Conservation (phyloP, 225 moss, liverwort and hornwort species). For the Pseudoscleropodium purum region DNA sequence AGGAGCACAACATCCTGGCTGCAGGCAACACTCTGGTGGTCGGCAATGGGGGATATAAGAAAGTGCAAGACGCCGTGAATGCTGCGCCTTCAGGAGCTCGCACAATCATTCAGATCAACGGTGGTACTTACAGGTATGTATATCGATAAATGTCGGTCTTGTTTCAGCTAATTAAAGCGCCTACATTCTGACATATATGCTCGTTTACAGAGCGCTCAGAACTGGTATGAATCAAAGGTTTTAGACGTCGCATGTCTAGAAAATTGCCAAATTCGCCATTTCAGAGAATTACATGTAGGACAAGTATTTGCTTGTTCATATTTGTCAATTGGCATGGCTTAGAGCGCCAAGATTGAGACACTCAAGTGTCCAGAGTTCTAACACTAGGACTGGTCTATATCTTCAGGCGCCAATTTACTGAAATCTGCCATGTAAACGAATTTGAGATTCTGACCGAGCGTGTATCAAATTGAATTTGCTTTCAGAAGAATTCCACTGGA, state of each 20-base stretch:
- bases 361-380: not conserved
- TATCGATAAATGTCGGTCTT: not conserved
- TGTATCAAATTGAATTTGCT: not conserved
- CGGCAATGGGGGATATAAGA: conserved; percentile 1
- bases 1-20: not conserved
- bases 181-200: not conserved
- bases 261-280: not conserved
- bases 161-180: not conserved
- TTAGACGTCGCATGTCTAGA: not conserved
- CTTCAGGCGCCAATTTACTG: not conserved
- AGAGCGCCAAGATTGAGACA: not conserved
- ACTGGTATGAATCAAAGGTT: not conserved
- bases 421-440: not conserved
- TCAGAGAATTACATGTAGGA: not conserved
- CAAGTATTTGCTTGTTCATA: not conserved
- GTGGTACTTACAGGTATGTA: conserved; percentile 18
- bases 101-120: conserved; percentile 25
- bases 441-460: not conserved
- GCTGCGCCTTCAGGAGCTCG: conserved; percentile 19
- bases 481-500: not conserved
- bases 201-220: not conserved
- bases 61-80: conserved; percentile 34
- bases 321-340: not conserved
- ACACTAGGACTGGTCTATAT: not conserved
- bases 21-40: conserved; percentile 16